These are phyloP conservation scores for Thermothielavioides terrestris DNA, from an alignment of 495 filamentous ascomycete genomes.

Conservation along the genomic window DNA sequence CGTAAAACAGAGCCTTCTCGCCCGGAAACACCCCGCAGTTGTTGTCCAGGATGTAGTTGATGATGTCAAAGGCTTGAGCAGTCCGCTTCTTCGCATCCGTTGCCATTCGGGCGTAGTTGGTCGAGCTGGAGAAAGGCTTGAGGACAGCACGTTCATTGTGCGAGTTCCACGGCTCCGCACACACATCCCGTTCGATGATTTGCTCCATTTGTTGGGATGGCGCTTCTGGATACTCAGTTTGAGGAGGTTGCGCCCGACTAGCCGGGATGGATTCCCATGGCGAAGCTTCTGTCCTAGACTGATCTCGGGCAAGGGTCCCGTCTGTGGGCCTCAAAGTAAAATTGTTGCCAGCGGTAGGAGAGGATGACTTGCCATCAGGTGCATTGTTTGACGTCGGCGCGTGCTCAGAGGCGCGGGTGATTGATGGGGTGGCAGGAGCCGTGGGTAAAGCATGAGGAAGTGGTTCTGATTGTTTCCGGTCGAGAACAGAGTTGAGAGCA, in stretches of 20 bases:
- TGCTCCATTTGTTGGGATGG: background rate
- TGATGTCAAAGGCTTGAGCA: slow-evolving; percentile 45
- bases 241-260: background rate
- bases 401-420: background rate
- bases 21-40: slow-evolving; percentile 68
- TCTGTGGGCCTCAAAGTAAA: background rate
- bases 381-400: background rate
- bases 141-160: background rate
- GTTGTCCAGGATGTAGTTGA: slow-evolving; percentile 59
- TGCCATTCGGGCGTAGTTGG: slow-evolving; percentile 17
- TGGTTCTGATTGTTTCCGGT: background rate
- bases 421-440: slow-evolving; percentile 1
- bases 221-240: slow-evolving; percentile 1
- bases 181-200: too few relatives aligned
- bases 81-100: slow-evolving; percentile 21
- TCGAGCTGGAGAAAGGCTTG: slow-evolving; percentile 16
- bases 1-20: slow-evolving; percentile 61
- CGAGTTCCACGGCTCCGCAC: background rate
- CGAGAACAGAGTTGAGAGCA: background rate
- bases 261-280: background rate
- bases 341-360: background rate
- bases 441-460: background rate
- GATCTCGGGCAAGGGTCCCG: background rate
- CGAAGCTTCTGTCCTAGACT: background rate
- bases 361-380: background rate